Evolutionary conservation across 495 filamentous ascomycete species (phyloP).

Genomic region (Aspergillus indologenus): DNA sequence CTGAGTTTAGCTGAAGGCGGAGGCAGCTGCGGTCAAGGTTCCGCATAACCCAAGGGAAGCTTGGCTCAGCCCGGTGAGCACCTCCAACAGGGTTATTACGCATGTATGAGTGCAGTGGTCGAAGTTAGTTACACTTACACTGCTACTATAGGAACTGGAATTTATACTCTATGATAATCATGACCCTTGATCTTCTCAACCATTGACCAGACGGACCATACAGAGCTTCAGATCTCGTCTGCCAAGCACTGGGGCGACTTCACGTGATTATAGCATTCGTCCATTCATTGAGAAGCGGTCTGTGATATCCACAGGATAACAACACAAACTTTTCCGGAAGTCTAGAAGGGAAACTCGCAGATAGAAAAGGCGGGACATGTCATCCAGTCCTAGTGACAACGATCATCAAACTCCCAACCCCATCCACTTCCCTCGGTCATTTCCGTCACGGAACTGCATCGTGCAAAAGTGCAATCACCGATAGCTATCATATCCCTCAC

Average conservation of each 20-base stretch:
- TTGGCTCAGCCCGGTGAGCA: not conserved
- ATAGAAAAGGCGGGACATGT: not conserved
- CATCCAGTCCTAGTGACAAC: conserved; percentile 7
- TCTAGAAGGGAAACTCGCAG: not conserved
- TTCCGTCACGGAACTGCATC: no score
- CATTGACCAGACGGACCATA: not conserved
- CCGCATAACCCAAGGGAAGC: not conserved
- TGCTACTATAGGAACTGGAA: not conserved
- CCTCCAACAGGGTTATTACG: no score
- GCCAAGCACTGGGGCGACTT: not conserved
- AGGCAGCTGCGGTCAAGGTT: not conserved
- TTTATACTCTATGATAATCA: no score
- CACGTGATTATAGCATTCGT: conserved; percentile 6
- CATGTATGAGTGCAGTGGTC: not conserved
- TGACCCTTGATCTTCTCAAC: no score
- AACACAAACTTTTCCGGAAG: conserved; percentile 15
- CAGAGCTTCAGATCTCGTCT: not conserved
- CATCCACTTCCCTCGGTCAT: not conserved
- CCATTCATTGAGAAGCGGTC: conserved; percentile 10
- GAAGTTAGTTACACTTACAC: not conserved
- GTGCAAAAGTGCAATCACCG: not conserved
- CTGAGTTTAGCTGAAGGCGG: conserved; percentile 2
- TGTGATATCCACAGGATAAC: conserved; percentile 12
- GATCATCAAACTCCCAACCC: not conserved
- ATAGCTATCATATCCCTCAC: no score